A percentile compares a stretch with the other conserved stretches of the same genome.
Evolutionary conservation across 2,329 filamentous ascomycete genomes (phyloP).

Genomic region (Teratosphaeria viscida): DNA sequence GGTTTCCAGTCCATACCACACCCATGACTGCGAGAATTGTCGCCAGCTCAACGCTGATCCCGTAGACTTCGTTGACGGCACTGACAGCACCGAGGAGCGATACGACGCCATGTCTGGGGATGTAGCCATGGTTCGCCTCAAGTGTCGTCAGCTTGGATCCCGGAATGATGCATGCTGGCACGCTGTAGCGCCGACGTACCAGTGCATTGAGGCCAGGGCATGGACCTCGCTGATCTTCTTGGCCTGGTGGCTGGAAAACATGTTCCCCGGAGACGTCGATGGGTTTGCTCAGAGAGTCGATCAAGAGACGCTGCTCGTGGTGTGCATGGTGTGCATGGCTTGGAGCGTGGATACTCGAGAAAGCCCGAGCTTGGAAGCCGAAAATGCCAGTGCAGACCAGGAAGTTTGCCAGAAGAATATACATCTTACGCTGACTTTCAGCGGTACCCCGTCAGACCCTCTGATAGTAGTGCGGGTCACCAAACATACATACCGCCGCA

Average conservation of each 20-base stretch:
- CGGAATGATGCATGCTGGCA: background rate
- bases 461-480: no score
- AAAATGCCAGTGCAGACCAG: background rate
- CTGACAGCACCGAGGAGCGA: constrained; percentile 17
- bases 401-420: background rate
- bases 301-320: background rate
- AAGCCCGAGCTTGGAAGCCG: background rate
- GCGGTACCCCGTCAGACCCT: background rate
- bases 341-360: background rate
- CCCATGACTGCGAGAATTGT: constrained; percentile 17
- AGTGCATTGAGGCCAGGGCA: constrained; percentile 9
- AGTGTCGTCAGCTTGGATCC: background rate
- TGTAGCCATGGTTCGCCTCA: constrained; percentile 6
- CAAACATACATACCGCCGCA: no score
- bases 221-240: constrained; percentile 10
- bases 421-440: background rate
- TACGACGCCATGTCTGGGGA: constrained; percentile 6
- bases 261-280: constrained; percentile 6
- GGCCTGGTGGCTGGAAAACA: constrained; percentile 1
- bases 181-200: background rate
- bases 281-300: background rate
- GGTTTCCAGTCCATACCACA: constrained; percentile 16
- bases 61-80: constrained; percentile 11
- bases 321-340: background rate
- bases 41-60: constrained; percentile 18